Evolutionary conservation across 306 rosid species (phyloP).

Genomic region (Castanopsis chinensis): DNA sequence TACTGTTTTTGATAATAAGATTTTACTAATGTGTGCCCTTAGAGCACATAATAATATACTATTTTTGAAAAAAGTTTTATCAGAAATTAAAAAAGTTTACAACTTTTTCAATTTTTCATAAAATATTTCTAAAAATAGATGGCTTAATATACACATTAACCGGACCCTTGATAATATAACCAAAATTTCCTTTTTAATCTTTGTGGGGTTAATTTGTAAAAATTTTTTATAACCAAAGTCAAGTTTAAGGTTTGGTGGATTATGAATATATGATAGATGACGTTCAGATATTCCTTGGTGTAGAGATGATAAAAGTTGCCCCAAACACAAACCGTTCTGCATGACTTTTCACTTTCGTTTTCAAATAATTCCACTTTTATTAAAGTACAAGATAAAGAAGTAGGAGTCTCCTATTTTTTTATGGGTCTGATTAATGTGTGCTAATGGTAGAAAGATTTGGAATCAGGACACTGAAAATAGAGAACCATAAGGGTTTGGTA

Average conservation of each 20-base stretch:
- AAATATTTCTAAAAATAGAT: too few relatives aligned
- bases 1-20: too few relatives aligned
- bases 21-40: too few relatives aligned
- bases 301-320: background rate
- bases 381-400: slow-evolving; percentile 15
- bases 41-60: too few relatives aligned
- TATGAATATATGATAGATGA: background rate
- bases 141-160: too few relatives aligned
- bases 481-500: slow-evolving; percentile 3
- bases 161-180: too few relatives aligned
- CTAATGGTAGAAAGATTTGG: too few relatives aligned
- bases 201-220: background rate
- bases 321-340: background rate
- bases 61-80: too few relatives aligned
- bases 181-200: background rate
- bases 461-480: slow-evolving; percentile 1
- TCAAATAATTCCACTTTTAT: slow-evolving; percentile 8
- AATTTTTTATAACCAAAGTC: background rate
- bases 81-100: too few relatives aligned
- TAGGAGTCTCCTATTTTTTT: slow-evolving; percentile 12
- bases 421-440: too few relatives aligned
- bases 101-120: too few relatives aligned
- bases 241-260: background rate
- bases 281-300: background rate
- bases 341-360: slow-evolving; percentile 2